These are phyloP conservation scores for Fusarium sp. DNA, from an alignment of 2,329 filamentous ascomycete species.

Conservation along the genomic window DNA sequence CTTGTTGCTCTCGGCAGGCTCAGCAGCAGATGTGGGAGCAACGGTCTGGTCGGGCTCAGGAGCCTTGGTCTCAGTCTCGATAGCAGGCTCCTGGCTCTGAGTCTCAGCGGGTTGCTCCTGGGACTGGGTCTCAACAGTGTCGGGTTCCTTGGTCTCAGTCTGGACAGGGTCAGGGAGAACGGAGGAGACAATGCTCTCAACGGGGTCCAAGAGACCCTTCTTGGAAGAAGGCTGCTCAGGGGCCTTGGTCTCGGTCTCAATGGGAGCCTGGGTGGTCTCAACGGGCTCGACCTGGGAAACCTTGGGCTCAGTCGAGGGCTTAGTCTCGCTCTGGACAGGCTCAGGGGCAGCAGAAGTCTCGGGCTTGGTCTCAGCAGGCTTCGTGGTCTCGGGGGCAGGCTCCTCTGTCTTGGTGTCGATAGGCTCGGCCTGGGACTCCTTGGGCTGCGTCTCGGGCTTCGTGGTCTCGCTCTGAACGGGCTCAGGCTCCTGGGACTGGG, in stretches of 20 bases:
- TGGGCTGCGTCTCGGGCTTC: neutral
- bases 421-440: neutral
- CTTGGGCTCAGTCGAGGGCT: neutral
- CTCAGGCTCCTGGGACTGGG: neutral
- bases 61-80: slow-evolving; percentile 5
- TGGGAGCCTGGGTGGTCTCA: neutral
- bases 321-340: neutral
- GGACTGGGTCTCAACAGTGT: slow-evolving; percentile 15
- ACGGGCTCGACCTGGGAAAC: neutral
- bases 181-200: slow-evolving; percentile 33
- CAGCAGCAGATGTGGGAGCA: neutral
- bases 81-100: slow-evolving; percentile 18
- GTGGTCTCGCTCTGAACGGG: slow-evolving; percentile 1
- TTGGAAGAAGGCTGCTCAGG: slow-evolving; percentile 17
- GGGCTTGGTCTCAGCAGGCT: neutral
- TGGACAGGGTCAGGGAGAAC: slow-evolving; percentile 19
- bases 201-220: slow-evolving; percentile 35
- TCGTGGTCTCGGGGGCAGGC: neutral
- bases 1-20: slow-evolving; percentile 5
- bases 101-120: slow-evolving; percentile 1
- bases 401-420: neutral
- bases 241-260: neutral
- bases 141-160: slow-evolving; percentile 20
- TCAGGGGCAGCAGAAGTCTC: neutral
- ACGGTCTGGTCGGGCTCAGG: neutral